These are phyloP conservation scores for Ormosia semicastrata DNA, from an alignment of 306 rosid species.

Conservation along the genomic window DNA sequence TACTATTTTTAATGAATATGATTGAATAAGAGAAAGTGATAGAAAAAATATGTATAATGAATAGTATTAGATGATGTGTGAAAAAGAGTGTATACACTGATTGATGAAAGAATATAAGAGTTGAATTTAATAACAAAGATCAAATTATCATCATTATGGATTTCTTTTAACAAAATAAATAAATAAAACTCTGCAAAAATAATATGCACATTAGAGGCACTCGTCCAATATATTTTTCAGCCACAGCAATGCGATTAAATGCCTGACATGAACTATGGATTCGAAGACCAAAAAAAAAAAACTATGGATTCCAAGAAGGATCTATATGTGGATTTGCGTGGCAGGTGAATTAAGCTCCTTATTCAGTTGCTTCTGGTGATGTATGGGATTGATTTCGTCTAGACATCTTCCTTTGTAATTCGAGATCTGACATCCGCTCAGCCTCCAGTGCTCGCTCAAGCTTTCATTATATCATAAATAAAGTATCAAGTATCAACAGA, in stretches of 20 bases:
- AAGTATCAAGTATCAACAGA: slow-evolving; percentile 7
- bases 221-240: neutral
- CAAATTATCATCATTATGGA: too few relatives aligned
- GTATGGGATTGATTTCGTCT: neutral
- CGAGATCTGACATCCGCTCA: slow-evolving; percentile 30
- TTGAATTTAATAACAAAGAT: too few relatives aligned
- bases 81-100: too few relatives aligned
- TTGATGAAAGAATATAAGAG: too few relatives aligned
- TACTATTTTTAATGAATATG: too few relatives aligned
- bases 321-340: neutral
- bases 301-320: neutral
- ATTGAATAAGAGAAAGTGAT: too few relatives aligned
- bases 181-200: neutral
- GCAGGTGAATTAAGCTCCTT: neutral
- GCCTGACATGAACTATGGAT: neutral
- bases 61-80: too few relatives aligned
- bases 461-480: slow-evolving; percentile 26
- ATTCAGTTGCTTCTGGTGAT: neutral
- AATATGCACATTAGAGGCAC: neutral
- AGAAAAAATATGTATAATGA: too few relatives aligned
- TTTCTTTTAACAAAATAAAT: neutral
- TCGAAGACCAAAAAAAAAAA: too few relatives aligned
- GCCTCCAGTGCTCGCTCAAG: slow-evolving; percentile 53
- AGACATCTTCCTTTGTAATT: neutral
- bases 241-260: neutral